phyloP scores from a whole-genome alignment of 169 alveolate species.

The Miamiensis avidus region DNA sequence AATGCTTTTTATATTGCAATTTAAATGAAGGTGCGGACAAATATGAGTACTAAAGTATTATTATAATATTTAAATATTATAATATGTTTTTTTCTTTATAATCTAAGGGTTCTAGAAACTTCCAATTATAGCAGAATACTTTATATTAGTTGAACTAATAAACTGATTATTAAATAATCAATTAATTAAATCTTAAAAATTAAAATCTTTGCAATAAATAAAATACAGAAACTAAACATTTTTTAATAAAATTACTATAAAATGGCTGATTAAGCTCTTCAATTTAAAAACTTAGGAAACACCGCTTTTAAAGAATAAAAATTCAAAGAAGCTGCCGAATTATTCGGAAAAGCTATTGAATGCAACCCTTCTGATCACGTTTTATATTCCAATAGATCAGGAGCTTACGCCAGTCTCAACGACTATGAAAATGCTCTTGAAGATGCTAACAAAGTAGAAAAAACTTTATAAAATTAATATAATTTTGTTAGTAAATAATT shows the following conservation, averaged over 20 bases:
- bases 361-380: constrained; percentile 91
- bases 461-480: too few relatives aligned
- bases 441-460: constrained; percentile 81
- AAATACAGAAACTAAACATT: not conserved
- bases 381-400: constrained; percentile 94
- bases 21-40: too few relatives aligned
- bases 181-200: too few relatives aligned
- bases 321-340: constrained; percentile 91
- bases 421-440: constrained; percentile 90
- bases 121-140: too few relatives aligned
- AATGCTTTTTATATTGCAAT: too few relatives aligned
- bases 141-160: too few relatives aligned
- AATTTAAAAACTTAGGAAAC: constrained; percentile 91
- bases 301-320: constrained; percentile 92
- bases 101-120: too few relatives aligned
- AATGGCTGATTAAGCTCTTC: constrained; percentile 64
- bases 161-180: too few relatives aligned
- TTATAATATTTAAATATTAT: too few relatives aligned
- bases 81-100: too few relatives aligned
- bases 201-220: not conserved
- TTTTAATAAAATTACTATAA: too few relatives aligned
- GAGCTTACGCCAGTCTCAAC: constrained; percentile 88
- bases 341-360: constrained; percentile 92
- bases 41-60: too few relatives aligned
- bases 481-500: not conserved